phyloP scores from a whole-genome alignment of 176 grass and related monocot species.

The Pontederia paniculata region DNA sequence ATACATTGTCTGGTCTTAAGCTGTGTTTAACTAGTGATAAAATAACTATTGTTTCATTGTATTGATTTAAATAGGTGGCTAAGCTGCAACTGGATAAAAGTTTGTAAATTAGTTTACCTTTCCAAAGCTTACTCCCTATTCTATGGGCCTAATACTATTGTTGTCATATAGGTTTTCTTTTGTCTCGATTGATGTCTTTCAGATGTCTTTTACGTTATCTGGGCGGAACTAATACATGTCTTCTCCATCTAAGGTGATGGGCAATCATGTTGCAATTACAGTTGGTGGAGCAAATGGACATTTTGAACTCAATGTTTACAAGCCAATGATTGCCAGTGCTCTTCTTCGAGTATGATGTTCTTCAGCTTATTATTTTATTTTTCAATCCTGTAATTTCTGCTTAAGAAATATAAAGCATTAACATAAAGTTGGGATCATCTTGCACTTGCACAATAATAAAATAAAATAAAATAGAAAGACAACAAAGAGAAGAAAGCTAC shows the following conservation, averaged over 20 bases:
- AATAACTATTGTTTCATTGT: no score
- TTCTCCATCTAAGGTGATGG: conserved; percentile 56
- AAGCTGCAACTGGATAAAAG: no score
- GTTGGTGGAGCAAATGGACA: conserved; percentile 81
- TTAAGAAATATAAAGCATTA: background rate
- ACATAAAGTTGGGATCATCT: no score
- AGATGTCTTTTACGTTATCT: background rate
- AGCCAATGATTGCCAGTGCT: conserved; percentile 80
- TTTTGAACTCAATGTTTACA: conserved; percentile 97
- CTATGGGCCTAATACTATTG: no score
- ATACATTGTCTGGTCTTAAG: no score
- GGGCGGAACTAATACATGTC: background rate
- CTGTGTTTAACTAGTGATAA: no score
- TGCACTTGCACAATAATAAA: no score
- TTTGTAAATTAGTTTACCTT: no score
- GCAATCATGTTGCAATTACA: conserved; percentile 84
- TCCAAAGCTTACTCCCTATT: no score
- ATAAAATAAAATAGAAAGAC: background rate
- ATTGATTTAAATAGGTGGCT: no score
- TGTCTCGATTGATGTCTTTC: background rate
- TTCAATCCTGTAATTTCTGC: conserved; percentile 1
- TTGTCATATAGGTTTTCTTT: background rate
- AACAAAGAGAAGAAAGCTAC: background rate
- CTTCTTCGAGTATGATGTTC: conserved; percentile 65
- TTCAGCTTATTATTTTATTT: conserved; percentile 15